Evolutionary conservation across 2,329 filamentous ascomycete species (phyloP).

Genomic region (Colletotrichum gloeosporioides): DNA sequence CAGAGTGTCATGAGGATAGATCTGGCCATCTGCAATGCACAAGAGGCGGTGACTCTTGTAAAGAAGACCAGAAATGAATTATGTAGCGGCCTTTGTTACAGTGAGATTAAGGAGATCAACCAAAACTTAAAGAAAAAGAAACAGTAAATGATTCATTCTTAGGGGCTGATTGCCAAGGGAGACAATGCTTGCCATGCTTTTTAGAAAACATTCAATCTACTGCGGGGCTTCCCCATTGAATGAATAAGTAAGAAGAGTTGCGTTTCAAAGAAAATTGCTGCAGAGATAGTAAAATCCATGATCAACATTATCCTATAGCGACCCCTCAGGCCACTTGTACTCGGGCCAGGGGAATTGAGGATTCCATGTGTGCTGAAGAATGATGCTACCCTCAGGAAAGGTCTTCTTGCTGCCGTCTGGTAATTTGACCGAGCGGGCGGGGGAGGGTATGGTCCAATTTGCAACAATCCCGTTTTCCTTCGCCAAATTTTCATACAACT

Average conservation of each 20-base stretch:
- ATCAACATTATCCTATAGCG: neutral
- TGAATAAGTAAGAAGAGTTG: neutral
- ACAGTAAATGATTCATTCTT: neutral
- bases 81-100: neutral
- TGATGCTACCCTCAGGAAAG: constrained; percentile 25
- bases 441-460: neutral
- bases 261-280: neutral
- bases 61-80: neutral
- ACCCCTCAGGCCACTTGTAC: neutral
- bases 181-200: neutral
- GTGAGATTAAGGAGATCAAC: neutral
- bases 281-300: neutral
- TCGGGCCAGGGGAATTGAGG: constrained; percentile 19
- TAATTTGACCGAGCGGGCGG: neutral
- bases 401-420: constrained; percentile 23
- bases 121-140: neutral
- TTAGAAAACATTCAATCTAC: neutral
- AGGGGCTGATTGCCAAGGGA: neutral
- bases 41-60: neutral
- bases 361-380: constrained; percentile 20
- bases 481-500: neutral
- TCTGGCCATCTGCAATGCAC: neutral
- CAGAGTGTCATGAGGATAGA: neutral
- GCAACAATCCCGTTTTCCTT: neutral
- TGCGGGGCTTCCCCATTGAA: neutral